A percentile compares a stretch with the other conserved stretches of the same genome.
Conservation (phyloP, 148 eudicot species). For the Rhododendron ovatum region DNA sequence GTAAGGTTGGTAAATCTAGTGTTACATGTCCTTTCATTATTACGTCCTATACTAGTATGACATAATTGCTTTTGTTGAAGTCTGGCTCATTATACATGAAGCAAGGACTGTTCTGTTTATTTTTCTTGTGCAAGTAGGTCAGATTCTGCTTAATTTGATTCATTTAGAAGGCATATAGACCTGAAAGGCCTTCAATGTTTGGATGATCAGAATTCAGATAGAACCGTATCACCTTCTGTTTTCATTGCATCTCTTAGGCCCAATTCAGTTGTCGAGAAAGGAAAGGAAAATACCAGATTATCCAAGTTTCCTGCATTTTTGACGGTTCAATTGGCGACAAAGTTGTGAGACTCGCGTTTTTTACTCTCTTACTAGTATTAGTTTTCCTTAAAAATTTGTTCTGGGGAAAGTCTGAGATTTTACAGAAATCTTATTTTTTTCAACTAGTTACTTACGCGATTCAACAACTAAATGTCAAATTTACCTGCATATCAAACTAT, state of each 20-base stretch:
- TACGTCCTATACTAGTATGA: not conserved
- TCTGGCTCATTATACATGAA: not conserved
- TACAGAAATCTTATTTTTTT: not conserved
- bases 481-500: not conserved
- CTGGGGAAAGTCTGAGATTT: not conserved
- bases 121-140: not conserved
- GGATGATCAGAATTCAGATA: not conserved
- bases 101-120: not conserved
- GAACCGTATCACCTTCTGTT: not conserved
- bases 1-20: slow-evolving; percentile 51
- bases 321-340: not conserved
- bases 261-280: not conserved
- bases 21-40: not conserved
- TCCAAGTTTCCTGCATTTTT: not conserved
- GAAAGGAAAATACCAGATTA: not conserved
- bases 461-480: not conserved
- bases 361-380: not conserved
- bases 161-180: slow-evolving; percentile 3
- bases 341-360: not conserved
- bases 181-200: not conserved
- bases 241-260: not conserved
- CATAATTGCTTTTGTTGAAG: not conserved
- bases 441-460: not conserved
- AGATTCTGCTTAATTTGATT: not conserved
- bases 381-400: not conserved